A percentile compares a stretch with the other conserved stretches of the same genome.
These are phyloP conservation scores for Dictyophora rubrovolvata DNA, from an alignment of 768 basidiomycete species.

Conservation along the genomic window DNA sequence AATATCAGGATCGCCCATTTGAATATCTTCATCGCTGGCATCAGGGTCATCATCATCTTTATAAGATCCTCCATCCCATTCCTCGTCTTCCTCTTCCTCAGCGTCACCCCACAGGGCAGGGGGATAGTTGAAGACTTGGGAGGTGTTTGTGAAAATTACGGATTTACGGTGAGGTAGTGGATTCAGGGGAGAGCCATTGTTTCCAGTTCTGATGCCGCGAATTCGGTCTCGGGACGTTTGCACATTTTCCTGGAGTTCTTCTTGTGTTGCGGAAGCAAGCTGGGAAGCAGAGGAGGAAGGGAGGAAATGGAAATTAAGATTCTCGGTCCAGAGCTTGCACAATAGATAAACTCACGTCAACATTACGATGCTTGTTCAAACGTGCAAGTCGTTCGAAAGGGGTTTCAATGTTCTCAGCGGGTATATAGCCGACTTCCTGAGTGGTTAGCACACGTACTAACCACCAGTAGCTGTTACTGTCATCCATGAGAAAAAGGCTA, in stretches of 20 bases:
- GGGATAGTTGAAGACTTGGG: slow-evolving; percentile 63
- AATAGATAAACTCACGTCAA: slow-evolving; percentile 58
- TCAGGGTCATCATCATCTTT: slow-evolving; percentile 49
- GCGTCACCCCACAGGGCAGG: slow-evolving; percentile 80
- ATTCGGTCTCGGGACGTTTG: slow-evolving; percentile 43
- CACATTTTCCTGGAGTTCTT: slow-evolving; percentile 51
- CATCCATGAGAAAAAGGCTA: slow-evolving; percentile 92
- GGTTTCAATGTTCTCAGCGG: slow-evolving; percentile 98
- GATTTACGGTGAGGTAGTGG: slow-evolving; percentile 26
- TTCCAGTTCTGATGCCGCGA: slow-evolving; percentile 22
- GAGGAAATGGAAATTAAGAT: background rate
- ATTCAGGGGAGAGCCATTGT: slow-evolving; percentile 13
- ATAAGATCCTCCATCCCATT: slow-evolving; percentile 45
- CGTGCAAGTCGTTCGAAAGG: slow-evolving; percentile 93
- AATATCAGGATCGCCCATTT: slow-evolving; percentile 14
- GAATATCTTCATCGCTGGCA: slow-evolving; percentile 11
- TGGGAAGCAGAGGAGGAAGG: slow-evolving; percentile 19
- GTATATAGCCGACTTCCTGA: slow-evolving; percentile 97
- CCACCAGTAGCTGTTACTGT: slow-evolving; percentile 99
- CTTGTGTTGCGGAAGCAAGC: slow-evolving; percentile 67
- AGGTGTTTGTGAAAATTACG: slow-evolving; percentile 65
- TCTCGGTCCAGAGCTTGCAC: slow-evolving; percentile 4
- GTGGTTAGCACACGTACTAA: slow-evolving; percentile 97
- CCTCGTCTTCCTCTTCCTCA: slow-evolving; percentile 47
- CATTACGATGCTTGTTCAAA: slow-evolving; percentile 93